Percentiles rank a stretch among this genome's conserved stretches.
These are phyloP conservation scores for Letharia lupina DNA, from an alignment of 495 filamentous ascomycete species.

Conservation along the genomic window DNA sequence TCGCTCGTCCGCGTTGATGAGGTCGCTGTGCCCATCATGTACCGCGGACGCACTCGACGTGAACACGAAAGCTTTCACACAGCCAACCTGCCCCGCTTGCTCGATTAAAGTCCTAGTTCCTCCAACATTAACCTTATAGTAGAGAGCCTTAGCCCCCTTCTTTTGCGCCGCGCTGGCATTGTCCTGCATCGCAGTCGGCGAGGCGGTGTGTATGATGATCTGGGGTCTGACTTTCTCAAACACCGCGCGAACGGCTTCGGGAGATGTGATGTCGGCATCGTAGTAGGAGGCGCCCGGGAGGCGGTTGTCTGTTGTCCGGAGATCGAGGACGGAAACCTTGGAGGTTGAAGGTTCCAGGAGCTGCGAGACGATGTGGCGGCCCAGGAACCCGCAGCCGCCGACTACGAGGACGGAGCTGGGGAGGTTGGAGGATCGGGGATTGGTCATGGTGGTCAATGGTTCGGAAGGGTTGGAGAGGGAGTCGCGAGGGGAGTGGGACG, in stretches of 20 bases:
- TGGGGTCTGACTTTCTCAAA: slow-evolving; percentile 68
- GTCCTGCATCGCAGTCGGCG: slow-evolving; percentile 50
- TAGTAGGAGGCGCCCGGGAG: slow-evolving; percentile 67
- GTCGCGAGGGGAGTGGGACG: not conserved
- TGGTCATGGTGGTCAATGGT: slow-evolving; percentile 1
- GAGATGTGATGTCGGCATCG: slow-evolving; percentile 79
- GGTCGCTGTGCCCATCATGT: slow-evolving; percentile 67
- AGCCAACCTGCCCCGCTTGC: slow-evolving; percentile 58
- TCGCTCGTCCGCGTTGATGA: slow-evolving; percentile 84
- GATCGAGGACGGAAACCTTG: slow-evolving; percentile 75
- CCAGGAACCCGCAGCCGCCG: slow-evolving; percentile 51
- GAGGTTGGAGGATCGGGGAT: not conserved
- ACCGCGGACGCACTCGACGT: slow-evolving; percentile 86
- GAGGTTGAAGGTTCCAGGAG: slow-evolving; percentile 46
- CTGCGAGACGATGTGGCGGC: slow-evolving; percentile 51
- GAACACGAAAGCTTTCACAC: slow-evolving; percentile 87
- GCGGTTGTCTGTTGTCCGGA: slow-evolving; percentile 68
- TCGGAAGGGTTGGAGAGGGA: not conserved
- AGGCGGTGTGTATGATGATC: slow-evolving; percentile 92
- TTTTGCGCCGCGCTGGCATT: slow-evolving; percentile 41
- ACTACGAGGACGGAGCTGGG: slow-evolving; percentile 40
- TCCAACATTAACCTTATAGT: slow-evolving; percentile 84
- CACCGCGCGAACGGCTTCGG: slow-evolving; percentile 51
- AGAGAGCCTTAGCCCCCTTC: slow-evolving; percentile 33
- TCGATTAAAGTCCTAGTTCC: slow-evolving; percentile 75